Evolutionary conservation across 495 filamentous ascomycete species (phyloP).

Genomic region (Massariosphaeria phaeospora): DNA sequence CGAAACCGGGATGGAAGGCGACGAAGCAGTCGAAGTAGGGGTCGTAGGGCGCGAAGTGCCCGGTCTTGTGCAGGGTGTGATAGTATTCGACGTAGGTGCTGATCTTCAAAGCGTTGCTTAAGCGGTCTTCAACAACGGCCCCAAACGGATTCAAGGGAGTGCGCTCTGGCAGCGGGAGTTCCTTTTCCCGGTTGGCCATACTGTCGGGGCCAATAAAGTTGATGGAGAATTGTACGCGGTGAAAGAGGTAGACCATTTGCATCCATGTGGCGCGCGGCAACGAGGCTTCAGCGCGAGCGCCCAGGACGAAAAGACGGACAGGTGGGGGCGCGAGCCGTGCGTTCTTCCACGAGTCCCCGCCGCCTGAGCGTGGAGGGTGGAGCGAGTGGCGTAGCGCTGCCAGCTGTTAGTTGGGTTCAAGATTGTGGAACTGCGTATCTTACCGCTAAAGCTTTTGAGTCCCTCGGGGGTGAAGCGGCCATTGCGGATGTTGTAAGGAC

Average conservation of each 20-base stretch:
- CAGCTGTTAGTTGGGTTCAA: constrained; percentile 17
- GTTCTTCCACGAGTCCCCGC: constrained; percentile 67
- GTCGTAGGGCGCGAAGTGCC: constrained; percentile 86
- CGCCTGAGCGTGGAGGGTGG: constrained; percentile 77
- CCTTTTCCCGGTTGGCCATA: constrained; percentile 82
- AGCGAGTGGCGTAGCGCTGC: constrained; percentile 86
- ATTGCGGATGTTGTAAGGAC: constrained; percentile 75
- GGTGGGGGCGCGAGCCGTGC: constrained; percentile 79
- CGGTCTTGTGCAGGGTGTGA: constrained; percentile 87
- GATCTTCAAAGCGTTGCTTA: constrained; percentile 84
- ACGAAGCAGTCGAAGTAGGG: constrained; percentile 97
- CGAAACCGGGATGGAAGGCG: constrained; percentile 91
- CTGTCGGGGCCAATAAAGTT: constrained; percentile 95
- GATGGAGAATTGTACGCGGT: constrained; percentile 69
- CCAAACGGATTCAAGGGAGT: constrained; percentile 86
- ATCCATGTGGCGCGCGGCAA: constrained; percentile 91
- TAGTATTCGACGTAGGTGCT: constrained; percentile 97
- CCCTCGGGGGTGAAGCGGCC: constrained; percentile 79
- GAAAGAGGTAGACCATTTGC: constrained; percentile 87
- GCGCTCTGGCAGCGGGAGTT: constrained; percentile 83
- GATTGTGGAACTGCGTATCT: constrained; percentile 26
- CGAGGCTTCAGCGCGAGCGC: constrained; percentile 92
- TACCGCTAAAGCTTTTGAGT: constrained; percentile 86
- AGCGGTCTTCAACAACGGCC: constrained; percentile 80
- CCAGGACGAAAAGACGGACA: constrained; percentile 87